Conservation (phyloP, 805 yeast genomes). For the Yarrowia sp. region DNA sequence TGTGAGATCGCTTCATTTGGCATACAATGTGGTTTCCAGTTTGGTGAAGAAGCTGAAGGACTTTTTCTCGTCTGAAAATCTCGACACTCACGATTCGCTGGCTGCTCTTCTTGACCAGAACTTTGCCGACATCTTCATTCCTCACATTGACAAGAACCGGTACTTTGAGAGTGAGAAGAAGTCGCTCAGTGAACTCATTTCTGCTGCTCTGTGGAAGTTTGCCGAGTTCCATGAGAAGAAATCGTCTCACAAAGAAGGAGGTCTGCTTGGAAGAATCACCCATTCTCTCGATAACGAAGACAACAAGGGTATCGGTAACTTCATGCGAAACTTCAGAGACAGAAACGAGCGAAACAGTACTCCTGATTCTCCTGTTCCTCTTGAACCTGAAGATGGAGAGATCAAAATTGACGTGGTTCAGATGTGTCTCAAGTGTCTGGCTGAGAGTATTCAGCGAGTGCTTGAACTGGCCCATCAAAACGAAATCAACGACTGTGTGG, state of each 20-base stretch:
- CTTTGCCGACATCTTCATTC: constrained; percentile 73
- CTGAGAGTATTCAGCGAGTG: constrained; percentile 79
- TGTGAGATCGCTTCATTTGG: constrained; percentile 72
- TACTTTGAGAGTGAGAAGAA: constrained; percentile 78
- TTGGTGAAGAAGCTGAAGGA: constrained; percentile 71
- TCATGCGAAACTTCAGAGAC: constrained; percentile 45
- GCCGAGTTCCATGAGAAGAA: constrained; percentile 53
- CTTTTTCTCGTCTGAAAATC: constrained; percentile 53
- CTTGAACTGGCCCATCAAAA: constrained; percentile 70
- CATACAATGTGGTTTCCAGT: constrained; percentile 64
- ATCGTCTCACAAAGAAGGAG: constrained; percentile 49
- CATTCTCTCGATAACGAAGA: constrained; percentile 36
- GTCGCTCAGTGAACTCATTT: constrained; percentile 58
- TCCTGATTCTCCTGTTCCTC: constrained; percentile 20
- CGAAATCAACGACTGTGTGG: constrained; percentile 63
- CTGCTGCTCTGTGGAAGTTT: constrained; percentile 56
- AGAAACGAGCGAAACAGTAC: constrained; percentile 33
- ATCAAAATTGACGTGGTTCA: constrained; percentile 61
- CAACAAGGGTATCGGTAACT: constrained; percentile 49
- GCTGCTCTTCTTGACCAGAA: constrained; percentile 68
- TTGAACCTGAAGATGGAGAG: constrained; percentile 34
- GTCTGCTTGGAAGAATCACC: constrained; percentile 43
- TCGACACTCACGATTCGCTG: constrained; percentile 54
- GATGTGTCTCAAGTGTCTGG: constrained; percentile 67
- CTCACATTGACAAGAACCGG: constrained; percentile 67